phyloP scores from a whole-genome alignment of 1,284 basidiomycete genomes.

The Paramarasmius palmivorus region DNA sequence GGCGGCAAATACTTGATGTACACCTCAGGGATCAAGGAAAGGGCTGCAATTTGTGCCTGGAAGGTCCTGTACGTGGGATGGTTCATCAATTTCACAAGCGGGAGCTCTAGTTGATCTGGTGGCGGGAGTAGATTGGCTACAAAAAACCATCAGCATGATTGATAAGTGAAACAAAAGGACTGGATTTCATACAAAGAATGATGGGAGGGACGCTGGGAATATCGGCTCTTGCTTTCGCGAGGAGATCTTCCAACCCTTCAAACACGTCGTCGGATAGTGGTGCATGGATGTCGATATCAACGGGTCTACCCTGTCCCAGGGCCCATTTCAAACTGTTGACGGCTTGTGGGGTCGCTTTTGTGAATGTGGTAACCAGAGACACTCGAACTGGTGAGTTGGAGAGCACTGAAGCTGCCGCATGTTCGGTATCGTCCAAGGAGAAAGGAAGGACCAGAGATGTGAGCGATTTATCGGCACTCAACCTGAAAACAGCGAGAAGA shows the following conservation, averaged over 20 bases:
- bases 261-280: slow-evolving; percentile 59
- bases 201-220: slow-evolving; percentile 54
- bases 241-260: slow-evolving; percentile 74
- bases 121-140: slow-evolving; percentile 84
- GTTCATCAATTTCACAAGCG: slow-evolving; percentile 76
- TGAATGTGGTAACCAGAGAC: slow-evolving; percentile 59
- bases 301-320: slow-evolving; percentile 55
- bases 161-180: slow-evolving; percentile 8
- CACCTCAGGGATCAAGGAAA: slow-evolving; percentile 77
- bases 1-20: slow-evolving; percentile 83
- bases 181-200: slow-evolving; percentile 73
- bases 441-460: slow-evolving; percentile 60
- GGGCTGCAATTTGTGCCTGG: slow-evolving; percentile 70
- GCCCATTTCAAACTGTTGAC: slow-evolving; percentile 63
- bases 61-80: slow-evolving; percentile 74
- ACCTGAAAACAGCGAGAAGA: slow-evolving; percentile 25
- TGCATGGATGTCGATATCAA: slow-evolving; percentile 68
- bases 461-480: slow-evolving; percentile 40
- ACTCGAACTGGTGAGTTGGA: slow-evolving; percentile 42
- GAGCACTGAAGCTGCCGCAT: slow-evolving; percentile 38
- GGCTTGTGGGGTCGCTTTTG: slow-evolving; percentile 43
- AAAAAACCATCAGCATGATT: slow-evolving; percentile 12
- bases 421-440: slow-evolving; percentile 45
- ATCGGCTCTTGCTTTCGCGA: slow-evolving; percentile 59
- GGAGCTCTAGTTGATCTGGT: slow-evolving; percentile 70